Percentiles rank a stretch among this genome's conserved stretches.
These are phyloP conservation scores for Ascochyta pisi DNA, from an alignment of 2,329 filamentous ascomycete genomes.

Conservation along the genomic window DNA sequence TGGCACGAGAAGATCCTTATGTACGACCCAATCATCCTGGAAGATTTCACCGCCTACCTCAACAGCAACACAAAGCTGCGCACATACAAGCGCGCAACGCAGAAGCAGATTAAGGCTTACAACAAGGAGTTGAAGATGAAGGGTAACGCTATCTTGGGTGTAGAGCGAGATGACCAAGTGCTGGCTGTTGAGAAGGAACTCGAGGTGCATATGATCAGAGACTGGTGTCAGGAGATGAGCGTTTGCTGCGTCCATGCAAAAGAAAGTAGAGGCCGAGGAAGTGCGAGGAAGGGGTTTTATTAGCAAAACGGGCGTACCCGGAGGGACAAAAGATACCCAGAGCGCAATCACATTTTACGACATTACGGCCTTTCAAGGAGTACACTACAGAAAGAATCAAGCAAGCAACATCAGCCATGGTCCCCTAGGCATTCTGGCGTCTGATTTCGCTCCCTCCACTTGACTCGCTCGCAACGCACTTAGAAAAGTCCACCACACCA, in stretches of 20 bases:
- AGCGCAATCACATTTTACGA: not conserved
- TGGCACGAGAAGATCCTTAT: conserved; percentile 95
- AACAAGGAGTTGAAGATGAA: conserved; percentile 29
- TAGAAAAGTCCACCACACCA: not conserved
- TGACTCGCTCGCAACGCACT: not conserved
- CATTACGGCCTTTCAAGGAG: not conserved
- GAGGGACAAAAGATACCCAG: conserved; percentile 8
- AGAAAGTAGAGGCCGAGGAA: conserved; percentile 50
- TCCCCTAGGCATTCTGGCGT: not conserved
- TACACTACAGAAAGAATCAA: not conserved
- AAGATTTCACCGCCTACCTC: conserved; percentile 84
- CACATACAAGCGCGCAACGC: conserved; percentile 36
- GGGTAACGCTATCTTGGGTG: conserved; percentile 20
- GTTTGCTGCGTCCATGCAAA: conserved; percentile 79
- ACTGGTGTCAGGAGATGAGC: conserved; percentile 88
- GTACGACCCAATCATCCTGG: conserved; percentile 88
- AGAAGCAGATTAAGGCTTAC: conserved; percentile 40
- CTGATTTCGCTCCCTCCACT: not conserved
- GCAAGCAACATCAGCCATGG: not conserved
- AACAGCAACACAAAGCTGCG: conserved; percentile 58
- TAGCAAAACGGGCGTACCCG: conserved; percentile 10
- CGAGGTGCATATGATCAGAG: conserved; percentile 69
- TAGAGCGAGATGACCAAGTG: conserved; percentile 24
- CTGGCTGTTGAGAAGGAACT: conserved; percentile 38
- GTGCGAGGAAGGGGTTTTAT: conserved; percentile 30